Percentiles rank a stretch among this genome's conserved stretches.
Evolutionary conservation across 1,284 basidiomycete species (phyloP).

Genomic region (Mycosarcoma mackinlayi): DNA sequence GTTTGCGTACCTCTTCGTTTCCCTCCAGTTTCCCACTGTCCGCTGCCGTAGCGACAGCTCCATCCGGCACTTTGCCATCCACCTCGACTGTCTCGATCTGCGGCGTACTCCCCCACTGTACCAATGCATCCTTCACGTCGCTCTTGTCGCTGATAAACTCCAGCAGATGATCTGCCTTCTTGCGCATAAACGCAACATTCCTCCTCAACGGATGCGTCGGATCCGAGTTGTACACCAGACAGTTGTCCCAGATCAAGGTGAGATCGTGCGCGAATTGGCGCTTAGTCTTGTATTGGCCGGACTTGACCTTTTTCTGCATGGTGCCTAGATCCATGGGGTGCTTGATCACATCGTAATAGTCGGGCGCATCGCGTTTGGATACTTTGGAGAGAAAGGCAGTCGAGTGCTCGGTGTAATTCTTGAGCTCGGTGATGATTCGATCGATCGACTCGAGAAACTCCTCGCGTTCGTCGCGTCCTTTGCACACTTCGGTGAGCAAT

Average conservation of each 20-base stretch:
- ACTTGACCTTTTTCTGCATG: constrained; percentile 90
- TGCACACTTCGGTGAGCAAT: constrained; percentile 62
- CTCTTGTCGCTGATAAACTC: constrained; percentile 87
- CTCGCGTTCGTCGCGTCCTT: constrained; percentile 63
- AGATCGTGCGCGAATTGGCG: constrained; percentile 91
- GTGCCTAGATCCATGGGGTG: constrained; percentile 87
- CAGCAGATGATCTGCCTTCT: constrained; percentile 74
- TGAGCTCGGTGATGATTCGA: constrained; percentile 64
- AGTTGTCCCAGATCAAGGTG: constrained; percentile 96
- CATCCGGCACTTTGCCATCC: not conserved
- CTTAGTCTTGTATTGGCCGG: constrained; percentile 88
- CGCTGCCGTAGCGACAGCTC: not conserved
- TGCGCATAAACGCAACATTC: constrained; percentile 63
- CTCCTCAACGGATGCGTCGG: constrained; percentile 71
- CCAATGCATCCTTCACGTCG: constrained; percentile 71
- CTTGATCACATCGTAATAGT: constrained; percentile 66
- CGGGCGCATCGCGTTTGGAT: constrained; percentile 66
- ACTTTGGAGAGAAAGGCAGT: constrained; percentile 65
- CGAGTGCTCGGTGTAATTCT: constrained; percentile 66
- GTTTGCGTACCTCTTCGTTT: constrained; percentile 11
- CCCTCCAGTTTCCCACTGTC: not conserved
- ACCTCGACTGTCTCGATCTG: not conserved
- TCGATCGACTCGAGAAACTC: constrained; percentile 67
- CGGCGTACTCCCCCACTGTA: constrained; percentile 53
- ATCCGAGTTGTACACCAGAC: constrained; percentile 88